Conservation (phyloP, 2,329 filamentous ascomycete genomes). For the Daldinia sp. region DNA sequence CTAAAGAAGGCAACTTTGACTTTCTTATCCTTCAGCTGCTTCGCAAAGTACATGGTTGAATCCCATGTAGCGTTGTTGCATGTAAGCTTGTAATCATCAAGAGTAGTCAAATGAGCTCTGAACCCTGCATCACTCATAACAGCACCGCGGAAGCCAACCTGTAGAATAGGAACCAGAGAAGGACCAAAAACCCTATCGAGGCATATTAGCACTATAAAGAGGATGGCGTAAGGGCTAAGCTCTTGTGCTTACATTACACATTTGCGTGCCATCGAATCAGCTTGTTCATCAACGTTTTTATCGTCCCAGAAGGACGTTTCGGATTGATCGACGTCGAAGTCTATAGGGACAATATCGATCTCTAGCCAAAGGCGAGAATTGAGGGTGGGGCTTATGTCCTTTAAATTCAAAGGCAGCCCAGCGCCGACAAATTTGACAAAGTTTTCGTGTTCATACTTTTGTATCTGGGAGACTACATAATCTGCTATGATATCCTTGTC, state of each 20-base stretch:
- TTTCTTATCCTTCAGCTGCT: conserved; percentile 68
- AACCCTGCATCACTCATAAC: conserved; percentile 76
- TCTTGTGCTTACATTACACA: conserved; percentile 69
- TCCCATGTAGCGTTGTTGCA: conserved; percentile 71
- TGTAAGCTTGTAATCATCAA: conserved; percentile 67
- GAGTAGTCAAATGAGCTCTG: conserved; percentile 64
- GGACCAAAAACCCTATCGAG: conserved; percentile 73
- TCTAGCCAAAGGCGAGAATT: conserved; percentile 78
- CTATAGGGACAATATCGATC: conserved; percentile 77
- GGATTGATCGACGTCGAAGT: conserved; percentile 61
- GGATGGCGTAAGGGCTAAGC: conserved; percentile 7
- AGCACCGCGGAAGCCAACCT: conserved; percentile 71
- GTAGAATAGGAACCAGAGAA: conserved; percentile 72
- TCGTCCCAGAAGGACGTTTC: conserved; percentile 58
- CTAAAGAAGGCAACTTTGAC: conserved; percentile 81
- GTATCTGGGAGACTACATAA: conserved; percentile 65
- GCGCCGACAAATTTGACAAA: conserved; percentile 78
- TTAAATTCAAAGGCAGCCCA: conserved; percentile 70
- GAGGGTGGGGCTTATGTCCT: conserved; percentile 68
- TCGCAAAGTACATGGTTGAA: conserved; percentile 68
- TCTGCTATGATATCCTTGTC: conserved; percentile 62
- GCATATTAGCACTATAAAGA: conserved; percentile 18
- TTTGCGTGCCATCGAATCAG: conserved; percentile 82
- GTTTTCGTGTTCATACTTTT: conserved; percentile 69
- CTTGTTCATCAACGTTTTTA: conserved; percentile 78